These are phyloP conservation scores for Candida dajiaensis DNA, from an alignment of 805 yeast species.

Conservation along the genomic window DNA sequence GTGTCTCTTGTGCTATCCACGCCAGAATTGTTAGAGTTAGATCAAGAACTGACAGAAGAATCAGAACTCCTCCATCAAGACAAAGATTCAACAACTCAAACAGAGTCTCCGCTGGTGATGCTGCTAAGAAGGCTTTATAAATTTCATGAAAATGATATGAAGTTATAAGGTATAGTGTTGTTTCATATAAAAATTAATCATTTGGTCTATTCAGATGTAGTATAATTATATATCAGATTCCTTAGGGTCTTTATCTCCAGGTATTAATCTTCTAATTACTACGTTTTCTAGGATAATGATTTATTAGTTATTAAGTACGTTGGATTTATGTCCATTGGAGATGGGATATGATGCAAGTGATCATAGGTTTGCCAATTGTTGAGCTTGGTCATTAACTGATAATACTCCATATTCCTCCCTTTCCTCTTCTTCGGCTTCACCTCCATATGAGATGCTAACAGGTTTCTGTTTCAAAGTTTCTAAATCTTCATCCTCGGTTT, in stretches of 20 bases:
- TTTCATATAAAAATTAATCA: not conserved
- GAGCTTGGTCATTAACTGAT: slow-evolving; percentile 3
- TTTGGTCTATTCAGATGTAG: not conserved
- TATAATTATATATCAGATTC: no score
- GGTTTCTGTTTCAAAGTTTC: not conserved
- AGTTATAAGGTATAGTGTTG: not conserved
- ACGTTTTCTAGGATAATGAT: no score
- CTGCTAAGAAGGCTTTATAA: slow-evolving; percentile 87
- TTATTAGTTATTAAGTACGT: no score
- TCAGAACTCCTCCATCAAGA: slow-evolving; percentile 98
- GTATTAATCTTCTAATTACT: no score
- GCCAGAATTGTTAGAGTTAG: slow-evolving; percentile 99
- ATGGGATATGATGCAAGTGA: not conserved
- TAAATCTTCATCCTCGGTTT: slow-evolving; percentile 1
- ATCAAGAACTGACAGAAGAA: slow-evolving; percentile 97
- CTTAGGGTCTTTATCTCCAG: no score
- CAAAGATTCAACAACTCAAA: slow-evolving; percentile 96
- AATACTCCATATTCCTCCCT: not conserved
- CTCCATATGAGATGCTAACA: not conserved
- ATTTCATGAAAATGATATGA: slow-evolving; percentile 9
- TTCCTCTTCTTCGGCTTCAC: not conserved
- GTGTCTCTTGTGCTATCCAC: slow-evolving; percentile 99
- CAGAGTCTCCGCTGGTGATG: slow-evolving; percentile 95
- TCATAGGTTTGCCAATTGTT: slow-evolving; percentile 10
- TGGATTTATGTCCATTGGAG: no score